Evolutionary conservation across 192 early-diverging fungal genomes (phyloP), one percentile per base, ranked within the genome.

Genomic region (Kappamyces sp.): DNA sequence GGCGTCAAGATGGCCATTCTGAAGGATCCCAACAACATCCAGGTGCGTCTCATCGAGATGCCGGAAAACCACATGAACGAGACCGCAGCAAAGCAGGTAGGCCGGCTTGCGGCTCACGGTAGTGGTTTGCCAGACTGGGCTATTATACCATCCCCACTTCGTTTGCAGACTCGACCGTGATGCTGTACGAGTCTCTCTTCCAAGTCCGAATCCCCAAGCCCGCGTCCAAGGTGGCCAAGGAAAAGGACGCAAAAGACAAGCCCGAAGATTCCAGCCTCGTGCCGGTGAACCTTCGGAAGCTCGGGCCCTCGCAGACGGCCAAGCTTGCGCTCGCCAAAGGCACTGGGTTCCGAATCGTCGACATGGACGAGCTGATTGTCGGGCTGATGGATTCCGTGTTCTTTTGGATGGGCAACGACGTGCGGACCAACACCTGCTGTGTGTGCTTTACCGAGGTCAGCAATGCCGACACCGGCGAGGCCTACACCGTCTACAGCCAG

Each of bases 91-190:
- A 22, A 53, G 46, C 40, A 49, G 15, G 31, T n/a, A 43, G 37
- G 35, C 35, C 29, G 54, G 9, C 43, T 53, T 4, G 29, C 49
- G 22, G 37, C 14, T 65, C 29, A 14, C 5, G 22, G 43, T 66
- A 76, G 66, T 80, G 78, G 78, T 80, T 74, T 51, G 71, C 73
- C 0, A 11, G 71, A n/a, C 52, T 76, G n/a, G 78, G 64, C 7
- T 81, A 77, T 48, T 81, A 80, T 51, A 54, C 72, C 22, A 38
- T 81, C 7, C 74, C 75, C 3, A 72, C 68, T 2, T 8, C 29
- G 7, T 40, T 52, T n/a, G 66, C 70, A 2, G 73, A 74, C 9
- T 58, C 8, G 1, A 55, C 68, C 9, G 64, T 67, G 14, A 55
- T 59, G 7, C 59, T 47, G 49, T 76, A 66, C 46, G 77, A 79